phyloP scores from a whole-genome alignment of 305 asterid species.

The Ilex paraguariensis region DNA sequence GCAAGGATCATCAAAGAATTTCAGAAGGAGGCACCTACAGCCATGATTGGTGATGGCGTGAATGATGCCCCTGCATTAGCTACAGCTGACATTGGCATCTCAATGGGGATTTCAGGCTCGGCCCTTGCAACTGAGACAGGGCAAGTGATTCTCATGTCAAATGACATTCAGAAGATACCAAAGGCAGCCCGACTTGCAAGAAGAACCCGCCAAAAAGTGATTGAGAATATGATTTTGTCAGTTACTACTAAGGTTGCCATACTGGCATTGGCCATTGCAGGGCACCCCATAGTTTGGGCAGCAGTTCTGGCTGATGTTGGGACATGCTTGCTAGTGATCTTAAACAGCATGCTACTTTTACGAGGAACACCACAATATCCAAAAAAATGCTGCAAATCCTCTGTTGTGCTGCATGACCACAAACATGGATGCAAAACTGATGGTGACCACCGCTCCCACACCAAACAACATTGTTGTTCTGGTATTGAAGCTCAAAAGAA shows the following conservation, averaged over 20 bases:
- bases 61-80: slow-evolving; percentile 89
- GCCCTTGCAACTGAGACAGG: slow-evolving; percentile 80
- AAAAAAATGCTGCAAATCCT: slow-evolving; percentile 13
- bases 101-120: slow-evolving; percentile 91
- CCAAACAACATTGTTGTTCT: slow-evolving; percentile 18
- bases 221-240: slow-evolving; percentile 60
- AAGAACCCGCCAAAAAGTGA: slow-evolving; percentile 44
- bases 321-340: slow-evolving; percentile 71
- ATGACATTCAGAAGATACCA: slow-evolving; percentile 66
- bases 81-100: slow-evolving; percentile 72
- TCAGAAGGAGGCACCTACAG: slow-evolving; percentile 57
- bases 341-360: slow-evolving; percentile 77
- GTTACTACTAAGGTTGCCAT: slow-evolving; percentile 54
- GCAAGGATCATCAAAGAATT: slow-evolving; percentile 45
- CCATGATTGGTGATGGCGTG: slow-evolving; percentile 86
- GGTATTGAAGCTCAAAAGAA: slow-evolving; percentile 19
- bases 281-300: slow-evolving; percentile 91
- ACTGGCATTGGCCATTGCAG: slow-evolving; percentile 68
- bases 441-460: slow-evolving; percentile 9
- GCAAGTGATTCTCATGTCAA: slow-evolving; percentile 66
- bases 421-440: slow-evolving; percentile 4
- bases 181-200: slow-evolving; percentile 48
- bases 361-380: slow-evolving; percentile 17
- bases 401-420: slow-evolving; percentile 11
- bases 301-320: slow-evolving; percentile 80